phyloP scores from a whole-genome alignment of 495 filamentous ascomycete genomes.

The Cenococcum geophilum region DNA sequence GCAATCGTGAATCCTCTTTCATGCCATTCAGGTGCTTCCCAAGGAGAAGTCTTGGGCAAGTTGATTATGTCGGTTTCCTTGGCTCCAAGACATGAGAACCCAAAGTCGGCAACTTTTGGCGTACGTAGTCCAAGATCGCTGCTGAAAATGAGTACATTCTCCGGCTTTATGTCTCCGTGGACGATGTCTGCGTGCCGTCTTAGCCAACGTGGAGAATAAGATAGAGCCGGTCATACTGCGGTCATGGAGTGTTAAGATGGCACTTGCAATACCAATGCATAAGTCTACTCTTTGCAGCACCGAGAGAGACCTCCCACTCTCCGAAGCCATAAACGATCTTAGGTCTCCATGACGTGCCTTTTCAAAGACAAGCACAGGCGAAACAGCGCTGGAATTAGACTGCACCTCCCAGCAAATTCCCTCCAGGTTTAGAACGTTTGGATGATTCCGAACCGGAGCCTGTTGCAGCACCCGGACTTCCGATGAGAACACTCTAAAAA shows the following conservation, averaged over 20 bases:
- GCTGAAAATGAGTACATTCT: constrained; percentile 36
- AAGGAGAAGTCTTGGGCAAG: constrained; percentile 4
- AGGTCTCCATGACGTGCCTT: constrained; percentile 26
- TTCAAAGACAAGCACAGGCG: constrained; percentile 30
- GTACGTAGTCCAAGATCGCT: constrained; percentile 10
- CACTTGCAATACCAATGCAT: constrained; percentile 17
- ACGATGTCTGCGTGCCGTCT: constrained; percentile 25
- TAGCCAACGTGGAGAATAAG: background rate
- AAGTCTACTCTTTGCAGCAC: constrained; percentile 19
- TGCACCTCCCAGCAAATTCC: constrained; percentile 29
- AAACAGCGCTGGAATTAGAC: constrained; percentile 13
- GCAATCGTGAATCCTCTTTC: background rate
- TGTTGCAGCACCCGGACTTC: constrained; percentile 13
- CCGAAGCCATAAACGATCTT: constrained; percentile 14
- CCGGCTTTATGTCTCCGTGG: constrained; percentile 38
- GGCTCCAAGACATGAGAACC: constrained; percentile 18
- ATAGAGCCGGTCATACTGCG: constrained; percentile 19
- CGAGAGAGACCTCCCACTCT: constrained; percentile 7
- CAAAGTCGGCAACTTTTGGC: constrained; percentile 37
- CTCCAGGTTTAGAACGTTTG: constrained; percentile 19
- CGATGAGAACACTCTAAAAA: background rate
- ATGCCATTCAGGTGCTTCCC: constrained; percentile 18
- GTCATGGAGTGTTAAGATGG: constrained; percentile 21
- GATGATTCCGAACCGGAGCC: constrained; percentile 14
- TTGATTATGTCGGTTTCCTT: background rate